Base-by-base conservation (phyloP, 495 filamentous ascomycete genomes). In the Lindgomyces ingoldianus region DNA sequence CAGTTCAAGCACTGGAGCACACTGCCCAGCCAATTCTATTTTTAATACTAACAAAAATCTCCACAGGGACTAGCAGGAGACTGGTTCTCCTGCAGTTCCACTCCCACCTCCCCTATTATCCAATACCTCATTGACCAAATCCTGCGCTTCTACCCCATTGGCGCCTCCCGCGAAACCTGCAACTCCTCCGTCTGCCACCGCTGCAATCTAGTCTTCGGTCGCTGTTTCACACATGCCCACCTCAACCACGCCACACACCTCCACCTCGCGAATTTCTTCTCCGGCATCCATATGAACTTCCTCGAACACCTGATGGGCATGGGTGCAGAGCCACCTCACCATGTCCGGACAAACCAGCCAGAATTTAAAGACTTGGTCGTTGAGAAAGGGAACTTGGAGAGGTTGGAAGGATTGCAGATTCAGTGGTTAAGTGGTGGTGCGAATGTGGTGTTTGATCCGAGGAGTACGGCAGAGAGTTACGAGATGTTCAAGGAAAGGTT, bases 181-280 rank as follows among this genome's bases (percentile, higher is more conserved):
- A 83, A 79, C 65, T 85, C 81, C 57, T 80, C 80, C 1, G 77
- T 78, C 19, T 90, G 87, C 74, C 85, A 86, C 74, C 81, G 87
- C 8, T 70, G 74, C 47, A 80, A 79, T 11, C 74, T 90, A 29
- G 80, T 84, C 19, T 88, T 88, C 60, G 87, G 85, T 39, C 67
- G 72, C 42, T 71, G 79, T 70, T 88, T 85, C 84, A 85, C 81
- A 70, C 85, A 88, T 67, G 71, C 68, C 3, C 86, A 88, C 67
- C 78, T 89, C 27, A 86, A 87, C 76, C 79, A 81, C 71, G 80
- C 80, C 1, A 87, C 85, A 12, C 87, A 89, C 72, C 73, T 80
- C 10, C 84, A 87, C 66, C 76, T 88, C 50, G 79, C 83, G 70
- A 78, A 78, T 25, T 86, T 87, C 73, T 82, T 89, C 53, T 81